phyloP scores from a whole-genome alignment of 208 protist species.

The Trypanosoma vivax region DNA sequence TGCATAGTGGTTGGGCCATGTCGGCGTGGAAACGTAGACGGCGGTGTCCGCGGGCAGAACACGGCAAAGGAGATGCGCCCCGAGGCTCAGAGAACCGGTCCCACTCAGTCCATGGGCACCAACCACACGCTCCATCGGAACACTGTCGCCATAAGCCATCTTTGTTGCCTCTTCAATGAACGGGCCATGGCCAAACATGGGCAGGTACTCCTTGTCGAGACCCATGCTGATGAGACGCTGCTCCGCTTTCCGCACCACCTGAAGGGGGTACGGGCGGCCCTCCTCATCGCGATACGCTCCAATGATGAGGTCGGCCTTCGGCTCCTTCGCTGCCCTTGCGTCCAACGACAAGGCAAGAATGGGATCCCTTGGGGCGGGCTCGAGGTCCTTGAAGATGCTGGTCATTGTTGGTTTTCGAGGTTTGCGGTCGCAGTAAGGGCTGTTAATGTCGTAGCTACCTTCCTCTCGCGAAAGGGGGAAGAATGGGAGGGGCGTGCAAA shows the following conservation, averaged over 20 bases:
- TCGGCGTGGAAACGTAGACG: conserved; percentile 82
- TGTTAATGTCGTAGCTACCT: too few relatives aligned
- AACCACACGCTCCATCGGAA: conserved; percentile 52
- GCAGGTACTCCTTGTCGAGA: conserved; percentile 96
- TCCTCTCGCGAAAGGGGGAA: too few relatives aligned
- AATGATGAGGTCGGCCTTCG: conserved; percentile 96
- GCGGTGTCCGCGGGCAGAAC: conserved; percentile 21
- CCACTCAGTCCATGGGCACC: conserved; percentile 84
- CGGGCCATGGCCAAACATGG: conserved; percentile 85
- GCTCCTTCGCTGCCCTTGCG: conserved; percentile 35
- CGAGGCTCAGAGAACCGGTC: conserved; percentile 82
- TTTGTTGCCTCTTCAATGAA: conserved; percentile 80
- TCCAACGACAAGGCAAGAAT: conserved; percentile 38
- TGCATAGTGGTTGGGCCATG: conserved; percentile 82
- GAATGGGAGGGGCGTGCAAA: too few relatives aligned
- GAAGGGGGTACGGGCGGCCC: conserved; percentile 91
- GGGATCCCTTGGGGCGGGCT: conserved; percentile 28
- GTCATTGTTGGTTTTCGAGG: neutral
- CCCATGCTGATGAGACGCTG: conserved; percentile 46
- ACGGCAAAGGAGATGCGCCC: conserved; percentile 46
- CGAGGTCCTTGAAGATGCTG: conserved; percentile 17
- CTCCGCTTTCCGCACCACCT: conserved; percentile 88
- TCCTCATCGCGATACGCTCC: conserved; percentile 96
- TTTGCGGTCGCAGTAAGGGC: too few relatives aligned
- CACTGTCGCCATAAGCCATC: conserved; percentile 86